Conservation (phyloP, 2,329 filamentous ascomycete genomes). For the Myotisia sp. region DNA sequence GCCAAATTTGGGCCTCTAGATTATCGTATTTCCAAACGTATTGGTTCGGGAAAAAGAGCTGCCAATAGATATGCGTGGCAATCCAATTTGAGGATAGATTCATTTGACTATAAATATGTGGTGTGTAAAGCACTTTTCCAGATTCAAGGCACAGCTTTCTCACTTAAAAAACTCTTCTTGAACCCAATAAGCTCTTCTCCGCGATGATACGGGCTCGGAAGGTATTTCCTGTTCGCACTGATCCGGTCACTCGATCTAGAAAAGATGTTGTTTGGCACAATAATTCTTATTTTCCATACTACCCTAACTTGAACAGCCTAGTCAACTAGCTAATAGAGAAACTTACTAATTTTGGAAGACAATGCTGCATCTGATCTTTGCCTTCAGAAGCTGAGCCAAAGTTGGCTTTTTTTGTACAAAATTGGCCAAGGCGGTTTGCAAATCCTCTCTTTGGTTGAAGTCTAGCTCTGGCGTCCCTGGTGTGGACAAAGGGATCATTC, state of each 20-base stretch:
- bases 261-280: no score
- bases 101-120: background rate
- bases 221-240: no score
- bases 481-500: conserved; percentile 6
- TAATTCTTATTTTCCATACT: no score
- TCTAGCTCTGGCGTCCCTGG: conserved; percentile 12
- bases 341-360: conserved; percentile 8
- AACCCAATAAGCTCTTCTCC: no score
- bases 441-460: conserved; percentile 12
- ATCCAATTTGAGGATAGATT: conserved; percentile 10
- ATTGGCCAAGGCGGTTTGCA: conserved; percentile 10
- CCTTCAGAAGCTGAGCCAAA: conserved; percentile 10
- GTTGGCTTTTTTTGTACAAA: conserved; percentile 11
- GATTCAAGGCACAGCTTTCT: no score
- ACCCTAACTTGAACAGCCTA: no score
- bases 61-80: conserved; percentile 16
- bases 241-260: no score
- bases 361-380: conserved; percentile 12
- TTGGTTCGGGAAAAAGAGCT: conserved; percentile 17
- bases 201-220: no score
- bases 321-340: no score
- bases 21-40: conserved; percentile 15
- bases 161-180: no score
- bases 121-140: conserved; percentile 1
- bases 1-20: conserved; percentile 14